These are phyloP conservation scores for Podila clonocystis DNA, from an alignment of 192 early-diverging fungal species.

Conservation along the genomic window DNA sequence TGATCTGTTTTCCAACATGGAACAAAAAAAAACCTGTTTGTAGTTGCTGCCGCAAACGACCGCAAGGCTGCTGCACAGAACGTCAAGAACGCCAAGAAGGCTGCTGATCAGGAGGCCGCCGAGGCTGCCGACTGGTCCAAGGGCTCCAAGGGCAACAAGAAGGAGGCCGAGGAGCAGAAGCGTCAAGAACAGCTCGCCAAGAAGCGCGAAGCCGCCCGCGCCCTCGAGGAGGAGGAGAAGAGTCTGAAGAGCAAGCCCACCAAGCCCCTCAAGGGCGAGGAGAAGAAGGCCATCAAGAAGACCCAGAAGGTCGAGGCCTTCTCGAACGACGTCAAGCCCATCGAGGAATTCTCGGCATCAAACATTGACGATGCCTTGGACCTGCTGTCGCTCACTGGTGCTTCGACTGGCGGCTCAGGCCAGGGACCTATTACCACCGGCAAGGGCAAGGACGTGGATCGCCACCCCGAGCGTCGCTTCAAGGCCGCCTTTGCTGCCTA, in stretches of 20 bases:
- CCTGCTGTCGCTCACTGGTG: slow-evolving; percentile 60
- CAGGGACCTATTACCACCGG: slow-evolving; percentile 28
- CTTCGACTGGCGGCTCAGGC: slow-evolving; percentile 22
- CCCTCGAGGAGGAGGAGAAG: slow-evolving; percentile 71
- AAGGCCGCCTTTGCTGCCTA: slow-evolving; percentile 80
- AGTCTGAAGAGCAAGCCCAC: slow-evolving; percentile 55
- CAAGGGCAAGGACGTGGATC: slow-evolving; percentile 71
- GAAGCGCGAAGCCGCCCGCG: slow-evolving; percentile 59
- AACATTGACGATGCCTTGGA: slow-evolving; percentile 91
- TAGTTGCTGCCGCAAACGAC: slow-evolving; percentile 77
- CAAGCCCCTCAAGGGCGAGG: slow-evolving; percentile 56
- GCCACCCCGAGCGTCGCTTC: slow-evolving; percentile 89
- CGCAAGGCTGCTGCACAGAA: slow-evolving; percentile 75
- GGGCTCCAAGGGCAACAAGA: slow-evolving; percentile 76
- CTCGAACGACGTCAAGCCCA: slow-evolving; percentile 53
- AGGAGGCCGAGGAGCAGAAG: slow-evolving; percentile 67
- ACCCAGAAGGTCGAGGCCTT: slow-evolving; percentile 56
- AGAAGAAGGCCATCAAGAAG: slow-evolving; percentile 71
- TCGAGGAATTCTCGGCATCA: slow-evolving; percentile 79
- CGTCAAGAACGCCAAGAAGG: slow-evolving; percentile 65
- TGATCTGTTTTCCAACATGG: not conserved
- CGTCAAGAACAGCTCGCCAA: slow-evolving; percentile 61
- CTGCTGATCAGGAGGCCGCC: slow-evolving; percentile 62
- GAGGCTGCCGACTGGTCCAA: slow-evolving; percentile 71
- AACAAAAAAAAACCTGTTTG: not conserved